Evolutionary conservation across 306 rosid species (phyloP).

Genomic region (Sophora flavescens): DNA sequence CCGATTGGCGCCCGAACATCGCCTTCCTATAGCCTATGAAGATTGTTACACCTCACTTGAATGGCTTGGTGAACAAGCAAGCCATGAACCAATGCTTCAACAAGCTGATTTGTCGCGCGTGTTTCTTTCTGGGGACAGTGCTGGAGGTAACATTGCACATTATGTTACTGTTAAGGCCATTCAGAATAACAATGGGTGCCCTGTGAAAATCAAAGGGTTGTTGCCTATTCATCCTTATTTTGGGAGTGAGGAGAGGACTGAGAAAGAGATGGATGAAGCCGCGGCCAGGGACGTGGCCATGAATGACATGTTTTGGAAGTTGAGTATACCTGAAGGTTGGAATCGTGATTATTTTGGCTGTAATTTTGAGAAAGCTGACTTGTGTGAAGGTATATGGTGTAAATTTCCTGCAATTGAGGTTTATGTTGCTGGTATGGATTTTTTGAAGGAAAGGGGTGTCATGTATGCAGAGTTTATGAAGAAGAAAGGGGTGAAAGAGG

Average conservation of each 20-base stretch:
- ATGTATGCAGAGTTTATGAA: slow-evolving; percentile 71
- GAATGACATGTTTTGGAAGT: slow-evolving; percentile 67
- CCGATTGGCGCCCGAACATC: slow-evolving; percentile 82
- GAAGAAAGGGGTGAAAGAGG: slow-evolving; percentile 59
- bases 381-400: slow-evolving; percentile 53
- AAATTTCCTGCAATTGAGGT: slow-evolving; percentile 71
- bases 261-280: slow-evolving; percentile 55
- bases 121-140: slow-evolving; percentile 87
- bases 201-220: slow-evolving; percentile 61
- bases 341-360: slow-evolving; percentile 70
- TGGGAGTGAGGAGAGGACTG: slow-evolving; percentile 79
- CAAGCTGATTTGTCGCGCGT: slow-evolving; percentile 66
- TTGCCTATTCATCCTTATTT: slow-evolving; percentile 83
- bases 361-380: slow-evolving; percentile 59
- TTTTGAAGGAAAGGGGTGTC: slow-evolving; percentile 81
- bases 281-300: slow-evolving; percentile 37
- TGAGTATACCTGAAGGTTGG: slow-evolving; percentile 67
- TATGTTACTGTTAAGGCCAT: slow-evolving; percentile 64
- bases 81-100: slow-evolving; percentile 62
- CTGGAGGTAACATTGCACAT: slow-evolving; percentile 90
- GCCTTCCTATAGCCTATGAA: slow-evolving; percentile 77
- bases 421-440: slow-evolving; percentile 79
- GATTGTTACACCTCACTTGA: slow-evolving; percentile 73
- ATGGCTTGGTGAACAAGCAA: slow-evolving; percentile 61
- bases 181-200: slow-evolving; percentile 12